Percentiles rank a stretch among this genome's conserved stretches.
These are phyloP conservation scores for Paecilomyces fulvus DNA, from an alignment of 2,329 filamentous ascomycete species.

Conservation along the genomic window DNA sequence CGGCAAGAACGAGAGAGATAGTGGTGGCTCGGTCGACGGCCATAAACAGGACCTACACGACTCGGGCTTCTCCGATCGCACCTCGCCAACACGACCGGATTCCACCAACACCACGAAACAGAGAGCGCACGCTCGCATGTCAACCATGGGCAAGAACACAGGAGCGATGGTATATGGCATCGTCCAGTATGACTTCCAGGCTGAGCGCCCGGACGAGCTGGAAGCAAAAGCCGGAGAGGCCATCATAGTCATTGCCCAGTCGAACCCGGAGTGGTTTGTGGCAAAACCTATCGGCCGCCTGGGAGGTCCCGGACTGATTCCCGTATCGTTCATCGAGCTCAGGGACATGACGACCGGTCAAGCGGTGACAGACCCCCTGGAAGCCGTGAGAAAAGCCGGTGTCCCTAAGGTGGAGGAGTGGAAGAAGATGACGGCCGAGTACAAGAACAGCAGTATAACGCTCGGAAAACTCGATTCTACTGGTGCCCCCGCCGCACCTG, in stretches of 20 bases:
- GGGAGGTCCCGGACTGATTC: conserved; percentile 91
- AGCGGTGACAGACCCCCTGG: conserved; percentile 70
- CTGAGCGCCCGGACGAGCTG: conserved; percentile 89
- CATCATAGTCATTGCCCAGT: conserved; percentile 97
- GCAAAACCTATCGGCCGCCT: conserved; percentile 96
- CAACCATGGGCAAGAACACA: conserved; percentile 43
- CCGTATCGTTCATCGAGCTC: conserved; percentile 94
- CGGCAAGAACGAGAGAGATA: conserved; percentile 86
- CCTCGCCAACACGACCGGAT: conserved; percentile 28
- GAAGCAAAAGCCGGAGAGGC: conserved; percentile 92
- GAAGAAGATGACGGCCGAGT: conserved; percentile 99
- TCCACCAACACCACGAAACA: conserved; percentile 25
- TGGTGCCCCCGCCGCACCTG: conserved; percentile 3
- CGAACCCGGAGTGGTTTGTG: conserved; percentile 98
- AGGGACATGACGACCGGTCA: conserved; percentile 84
- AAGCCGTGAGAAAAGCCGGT: conserved; percentile 78
- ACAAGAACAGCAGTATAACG: conserved; percentile 98
- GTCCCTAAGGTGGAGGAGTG: conserved; percentile 95
- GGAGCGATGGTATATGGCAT: conserved; percentile 94
- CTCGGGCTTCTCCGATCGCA: conserved; percentile 70
- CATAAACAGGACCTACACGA: conserved; percentile 64
- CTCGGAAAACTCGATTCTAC: conserved; percentile 72
- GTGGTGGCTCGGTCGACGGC: conserved; percentile 56
- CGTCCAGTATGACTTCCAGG: conserved; percentile 94
- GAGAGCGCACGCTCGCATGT: conserved; percentile 32